A percentile compares a stretch with the other conserved stretches of the same genome.
phyloP scores from a whole-genome alignment of 2,329 filamentous ascomycete species.

The Colletotrichum incanum region DNA sequence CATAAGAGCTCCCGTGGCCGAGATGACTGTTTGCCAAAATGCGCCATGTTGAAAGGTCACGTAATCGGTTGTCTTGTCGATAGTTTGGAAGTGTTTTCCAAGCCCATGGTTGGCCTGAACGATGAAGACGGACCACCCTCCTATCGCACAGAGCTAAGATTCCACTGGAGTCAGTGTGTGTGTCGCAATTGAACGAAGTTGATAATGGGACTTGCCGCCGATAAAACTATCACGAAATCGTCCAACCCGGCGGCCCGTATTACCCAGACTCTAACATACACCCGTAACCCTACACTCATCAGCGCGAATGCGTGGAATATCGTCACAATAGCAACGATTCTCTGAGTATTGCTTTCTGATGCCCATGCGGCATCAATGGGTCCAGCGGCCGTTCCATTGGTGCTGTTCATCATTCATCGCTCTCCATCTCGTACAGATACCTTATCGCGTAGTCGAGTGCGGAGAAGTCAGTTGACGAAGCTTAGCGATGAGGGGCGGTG shows the following conservation, averaged over 20 bases:
- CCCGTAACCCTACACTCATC: constrained; percentile 2
- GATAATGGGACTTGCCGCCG: constrained; percentile 39
- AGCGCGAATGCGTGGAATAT: constrained; percentile 24
- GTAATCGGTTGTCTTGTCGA: constrained; percentile 51
- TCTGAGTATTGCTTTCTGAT: constrained; percentile 47
- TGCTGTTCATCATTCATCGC: constrained; percentile 6
- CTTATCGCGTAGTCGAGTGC: neutral
- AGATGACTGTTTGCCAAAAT: constrained; percentile 63
- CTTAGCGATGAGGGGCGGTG: neutral
- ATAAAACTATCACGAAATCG: constrained; percentile 46
- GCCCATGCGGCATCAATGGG: constrained; percentile 42
- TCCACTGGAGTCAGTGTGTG: neutral
- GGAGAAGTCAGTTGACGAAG: neutral
- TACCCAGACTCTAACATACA: constrained; percentile 21
- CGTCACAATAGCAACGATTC: constrained; percentile 45
- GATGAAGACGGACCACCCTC: constrained; percentile 55
- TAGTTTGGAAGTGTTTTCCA: constrained; percentile 59
- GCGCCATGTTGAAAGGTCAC: constrained; percentile 56
- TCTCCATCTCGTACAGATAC: neutral
- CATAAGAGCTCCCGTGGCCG: constrained; percentile 50
- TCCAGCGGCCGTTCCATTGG: neutral
- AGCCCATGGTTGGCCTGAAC: constrained; percentile 62
- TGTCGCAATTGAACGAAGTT: too few relatives aligned
- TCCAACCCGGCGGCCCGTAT: constrained; percentile 26
- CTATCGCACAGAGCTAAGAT: constrained; percentile 49